Evolutionary conservation across 345 rosid species (phyloP), one percentile per base, ranked within the genome.

Genomic region (Mallotus nudiflorus): DNA sequence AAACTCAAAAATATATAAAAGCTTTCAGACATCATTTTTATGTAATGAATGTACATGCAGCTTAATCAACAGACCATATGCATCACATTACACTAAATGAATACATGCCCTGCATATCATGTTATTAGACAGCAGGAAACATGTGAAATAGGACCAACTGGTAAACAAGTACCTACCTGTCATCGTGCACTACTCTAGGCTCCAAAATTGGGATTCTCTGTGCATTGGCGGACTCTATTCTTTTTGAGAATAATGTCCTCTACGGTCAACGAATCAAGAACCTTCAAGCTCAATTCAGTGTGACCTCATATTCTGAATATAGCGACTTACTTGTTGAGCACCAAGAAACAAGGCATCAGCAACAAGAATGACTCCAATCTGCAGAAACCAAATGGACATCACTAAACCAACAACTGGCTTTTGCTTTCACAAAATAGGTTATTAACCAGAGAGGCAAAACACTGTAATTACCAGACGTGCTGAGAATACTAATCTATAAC

Each of bases 311-410:
- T 86, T 90, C 68, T 89, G 94, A 77, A 93, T 74, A 72, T 86
- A 88, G 45, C 53, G 87, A 66, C 88, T 86, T 0, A 87, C 69
- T 84, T 88, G 97, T 82, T 93, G 92, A 3, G 85, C 91, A 40
- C 89, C 91, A 60, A 93, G 68, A 77, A 80, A 84, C 77, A 91
- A 84, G 73, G 94, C 97, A 85, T 93, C 96, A 0, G 85, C 94
- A 78, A 75, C 83, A 16, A 89, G 65, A 77, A 94, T 46, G 71
- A 94, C 77, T 54, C 95, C 96, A 79, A 89, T 50, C 98, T 93
- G 79, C 50, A 65, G 16, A 71, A 71, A 65, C 56, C 71, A 31
- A 28, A 28, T 14, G 28, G 12, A 60, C 31, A 65, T 66, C 67
- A 63, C 57, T 52, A 68, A 27, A 28, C 16, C 58, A 62, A n/a